Conservation (phyloP, 2,329 filamentous ascomycete species). For the Escovopsis weberi region DNA sequence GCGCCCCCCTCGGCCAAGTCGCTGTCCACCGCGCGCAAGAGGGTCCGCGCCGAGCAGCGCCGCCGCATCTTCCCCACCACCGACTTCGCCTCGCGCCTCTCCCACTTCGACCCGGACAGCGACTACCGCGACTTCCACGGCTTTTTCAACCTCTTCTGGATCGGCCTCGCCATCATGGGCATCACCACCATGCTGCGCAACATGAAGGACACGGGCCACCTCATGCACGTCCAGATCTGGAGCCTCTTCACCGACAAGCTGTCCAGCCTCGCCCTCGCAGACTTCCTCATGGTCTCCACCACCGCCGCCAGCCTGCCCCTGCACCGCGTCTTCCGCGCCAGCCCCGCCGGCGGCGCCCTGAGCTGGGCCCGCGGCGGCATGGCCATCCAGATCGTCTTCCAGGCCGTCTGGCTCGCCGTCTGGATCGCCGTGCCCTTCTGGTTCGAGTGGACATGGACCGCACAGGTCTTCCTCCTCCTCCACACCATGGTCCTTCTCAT, state of each 20-base stretch:
- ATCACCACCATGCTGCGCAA: slow-evolving; percentile 88
- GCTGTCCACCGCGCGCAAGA: slow-evolving; percentile 71
- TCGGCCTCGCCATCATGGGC: slow-evolving; percentile 90
- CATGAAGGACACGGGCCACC: slow-evolving; percentile 82
- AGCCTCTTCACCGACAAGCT: slow-evolving; percentile 75
- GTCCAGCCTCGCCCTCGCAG: slow-evolving; percentile 70
- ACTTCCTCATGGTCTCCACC: slow-evolving; percentile 69
- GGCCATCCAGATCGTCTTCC: slow-evolving; percentile 68
- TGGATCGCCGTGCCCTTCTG: slow-evolving; percentile 81
- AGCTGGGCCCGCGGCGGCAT: slow-evolving; percentile 70
- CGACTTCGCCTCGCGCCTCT: slow-evolving; percentile 79
- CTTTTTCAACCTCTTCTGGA: slow-evolving; percentile 98
- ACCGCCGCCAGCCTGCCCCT: slow-evolving; percentile 60
- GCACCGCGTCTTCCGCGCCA: slow-evolving; percentile 49
- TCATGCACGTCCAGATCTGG: slow-evolving; percentile 78
- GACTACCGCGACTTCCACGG: slow-evolving; percentile 91
- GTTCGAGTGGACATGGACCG: slow-evolving; percentile 88
- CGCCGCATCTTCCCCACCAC: slow-evolving; percentile 84
- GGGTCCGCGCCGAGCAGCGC: slow-evolving; percentile 65
- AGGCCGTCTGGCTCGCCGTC: slow-evolving; percentile 61
- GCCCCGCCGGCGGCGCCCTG: slow-evolving; percentile 34
- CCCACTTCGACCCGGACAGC: slow-evolving; percentile 85
- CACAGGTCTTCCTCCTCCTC: slow-evolving; percentile 85
- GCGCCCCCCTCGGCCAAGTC: slow-evolving; percentile 85
- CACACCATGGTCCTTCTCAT: slow-evolving; percentile 87